Evolutionary conservation across 2,329 filamentous ascomycete genomes (phyloP).

Genomic region (Fusarium sp.): DNA sequence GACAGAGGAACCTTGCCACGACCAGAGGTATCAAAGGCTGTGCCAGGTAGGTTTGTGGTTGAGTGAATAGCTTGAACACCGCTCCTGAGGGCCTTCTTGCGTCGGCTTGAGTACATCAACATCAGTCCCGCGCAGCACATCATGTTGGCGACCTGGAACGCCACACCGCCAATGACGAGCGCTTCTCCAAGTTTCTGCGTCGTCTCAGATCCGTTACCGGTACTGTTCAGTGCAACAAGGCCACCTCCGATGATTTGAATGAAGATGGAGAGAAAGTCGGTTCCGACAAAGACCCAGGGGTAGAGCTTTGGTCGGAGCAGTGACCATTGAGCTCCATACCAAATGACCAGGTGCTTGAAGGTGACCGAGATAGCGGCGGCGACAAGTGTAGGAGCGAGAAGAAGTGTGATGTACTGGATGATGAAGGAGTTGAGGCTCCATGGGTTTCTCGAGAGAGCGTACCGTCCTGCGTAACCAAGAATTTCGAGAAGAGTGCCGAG

Average conservation of each 20-base stretch:
- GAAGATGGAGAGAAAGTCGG: slow-evolving; percentile 57
- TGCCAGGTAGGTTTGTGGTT: background rate
- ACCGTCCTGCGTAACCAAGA: slow-evolving; percentile 56
- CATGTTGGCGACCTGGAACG: slow-evolving; percentile 46
- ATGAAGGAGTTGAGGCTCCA: slow-evolving; percentile 55
- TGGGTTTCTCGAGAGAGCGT: slow-evolving; percentile 53
- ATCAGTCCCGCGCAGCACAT: slow-evolving; percentile 33
- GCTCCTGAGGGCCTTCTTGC: slow-evolving; percentile 11
- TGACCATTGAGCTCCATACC: slow-evolving; percentile 55
- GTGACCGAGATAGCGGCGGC: slow-evolving; percentile 61
- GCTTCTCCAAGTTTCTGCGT: slow-evolving; percentile 25
- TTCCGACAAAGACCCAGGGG: slow-evolving; percentile 63
- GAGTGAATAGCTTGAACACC: background rate
- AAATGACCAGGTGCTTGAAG: slow-evolving; percentile 58
- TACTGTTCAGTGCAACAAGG: slow-evolving; percentile 19
- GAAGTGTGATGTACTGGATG: slow-evolving; percentile 55
- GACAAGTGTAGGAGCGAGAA: slow-evolving; percentile 57
- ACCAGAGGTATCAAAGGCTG: background rate
- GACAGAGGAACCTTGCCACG: slow-evolving; percentile 17
- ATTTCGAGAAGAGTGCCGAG: slow-evolving; percentile 55
- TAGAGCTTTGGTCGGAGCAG: slow-evolving; percentile 57
- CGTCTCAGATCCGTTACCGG: slow-evolving; percentile 16
- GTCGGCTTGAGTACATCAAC: slow-evolving; percentile 27
- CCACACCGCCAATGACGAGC: slow-evolving; percentile 40
- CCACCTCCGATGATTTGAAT: slow-evolving; percentile 40